Percentiles rank a stretch among this genome's conserved stretches.
Evolutionary conservation across 1,139 yeast species (phyloP).

Genomic region (Pichia sp.): DNA sequence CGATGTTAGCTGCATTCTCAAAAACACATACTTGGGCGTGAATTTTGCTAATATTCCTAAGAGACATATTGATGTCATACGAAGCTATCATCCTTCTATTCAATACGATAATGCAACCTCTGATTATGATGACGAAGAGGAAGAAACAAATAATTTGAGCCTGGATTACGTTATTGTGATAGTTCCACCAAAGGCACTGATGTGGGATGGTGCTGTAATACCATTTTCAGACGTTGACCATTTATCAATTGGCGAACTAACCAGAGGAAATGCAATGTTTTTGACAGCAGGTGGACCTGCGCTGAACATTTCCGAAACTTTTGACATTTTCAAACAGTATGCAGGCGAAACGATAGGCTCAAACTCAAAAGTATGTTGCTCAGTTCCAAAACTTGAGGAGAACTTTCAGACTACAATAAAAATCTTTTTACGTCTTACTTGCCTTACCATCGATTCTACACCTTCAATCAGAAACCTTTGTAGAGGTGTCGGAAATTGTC

Average conservation of each 20-base stretch:
- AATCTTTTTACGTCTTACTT: slow-evolving; percentile 64
- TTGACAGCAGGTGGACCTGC: slow-evolving; percentile 61
- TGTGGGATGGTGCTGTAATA: slow-evolving; percentile 84
- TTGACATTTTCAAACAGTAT: slow-evolving; percentile 47
- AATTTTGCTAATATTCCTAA: slow-evolving; percentile 30
- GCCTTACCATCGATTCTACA: slow-evolving; percentile 63
- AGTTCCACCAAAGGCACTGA: slow-evolving; percentile 78
- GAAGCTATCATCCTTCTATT: slow-evolving; percentile 18
- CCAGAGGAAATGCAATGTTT: slow-evolving; percentile 66
- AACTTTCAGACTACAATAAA: slow-evolving; percentile 67
- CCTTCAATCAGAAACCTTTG: slow-evolving; percentile 47
- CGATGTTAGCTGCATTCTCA: slow-evolving; percentile 33
- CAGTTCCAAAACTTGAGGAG: slow-evolving; percentile 67
- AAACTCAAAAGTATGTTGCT: slow-evolving; percentile 59
- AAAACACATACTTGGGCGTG: slow-evolving; percentile 32
- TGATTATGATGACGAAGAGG: slow-evolving; percentile 37
- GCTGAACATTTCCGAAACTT: slow-evolving; percentile 41
- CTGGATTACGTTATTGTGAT: slow-evolving; percentile 65
- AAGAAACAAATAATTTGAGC: slow-evolving; percentile 31
- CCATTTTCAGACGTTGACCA: slow-evolving; percentile 41
- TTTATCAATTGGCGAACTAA: slow-evolving; percentile 38
- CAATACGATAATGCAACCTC: slow-evolving; percentile 19
- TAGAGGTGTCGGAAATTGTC: slow-evolving; percentile 52
- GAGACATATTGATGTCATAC: slow-evolving; percentile 27
- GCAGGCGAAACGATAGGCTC: slow-evolving; percentile 52